phyloP scores from a whole-genome alignment of 1,284 basidiomycete species.

The Laetiporus sulphureus region DNA sequence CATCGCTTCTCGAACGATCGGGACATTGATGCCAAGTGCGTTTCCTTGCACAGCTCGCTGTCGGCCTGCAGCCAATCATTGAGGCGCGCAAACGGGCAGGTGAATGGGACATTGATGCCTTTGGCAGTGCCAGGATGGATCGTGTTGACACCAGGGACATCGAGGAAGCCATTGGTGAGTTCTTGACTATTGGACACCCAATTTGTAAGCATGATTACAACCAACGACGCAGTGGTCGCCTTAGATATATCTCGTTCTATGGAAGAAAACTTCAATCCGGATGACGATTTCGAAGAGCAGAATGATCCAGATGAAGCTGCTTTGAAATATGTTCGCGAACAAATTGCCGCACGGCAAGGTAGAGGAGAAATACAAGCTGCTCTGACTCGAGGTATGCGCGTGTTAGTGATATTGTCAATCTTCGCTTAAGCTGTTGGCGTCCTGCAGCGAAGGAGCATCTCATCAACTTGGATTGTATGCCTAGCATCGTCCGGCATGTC shows the following conservation, averaged over 20 bases:
- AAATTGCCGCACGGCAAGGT: background rate
- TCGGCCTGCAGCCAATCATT: slow-evolving; percentile 6
- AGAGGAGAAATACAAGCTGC: too few species aligned
- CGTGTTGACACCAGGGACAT: slow-evolving; percentile 7
- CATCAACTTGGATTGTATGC: background rate
- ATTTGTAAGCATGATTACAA: background rate
- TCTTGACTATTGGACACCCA: background rate
- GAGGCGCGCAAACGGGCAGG: slow-evolving; percentile 1
- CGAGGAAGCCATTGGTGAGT: slow-evolving; percentile 10
- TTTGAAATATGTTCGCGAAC: too few species aligned
- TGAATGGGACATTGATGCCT: slow-evolving; percentile 9
- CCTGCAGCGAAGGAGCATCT: slow-evolving; percentile 1
- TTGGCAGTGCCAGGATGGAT: slow-evolving; percentile 2
- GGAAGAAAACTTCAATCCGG: slow-evolving; percentile 6
- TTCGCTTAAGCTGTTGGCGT: too few species aligned
- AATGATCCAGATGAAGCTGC: background rate
- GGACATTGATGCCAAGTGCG: too few species aligned
- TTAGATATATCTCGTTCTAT: slow-evolving; percentile 8
- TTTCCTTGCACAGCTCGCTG: slow-evolving; percentile 3
- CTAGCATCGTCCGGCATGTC: slow-evolving; percentile 1
- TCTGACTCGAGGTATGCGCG: background rate
- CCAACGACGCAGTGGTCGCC: slow-evolving; percentile 2
- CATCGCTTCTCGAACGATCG: too few species aligned
- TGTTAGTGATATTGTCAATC: background rate
- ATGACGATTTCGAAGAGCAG: background rate